These are phyloP conservation scores for Neonectria punicea DNA, from an alignment of 2,329 filamentous ascomycete species.

Conservation along the genomic window DNA sequence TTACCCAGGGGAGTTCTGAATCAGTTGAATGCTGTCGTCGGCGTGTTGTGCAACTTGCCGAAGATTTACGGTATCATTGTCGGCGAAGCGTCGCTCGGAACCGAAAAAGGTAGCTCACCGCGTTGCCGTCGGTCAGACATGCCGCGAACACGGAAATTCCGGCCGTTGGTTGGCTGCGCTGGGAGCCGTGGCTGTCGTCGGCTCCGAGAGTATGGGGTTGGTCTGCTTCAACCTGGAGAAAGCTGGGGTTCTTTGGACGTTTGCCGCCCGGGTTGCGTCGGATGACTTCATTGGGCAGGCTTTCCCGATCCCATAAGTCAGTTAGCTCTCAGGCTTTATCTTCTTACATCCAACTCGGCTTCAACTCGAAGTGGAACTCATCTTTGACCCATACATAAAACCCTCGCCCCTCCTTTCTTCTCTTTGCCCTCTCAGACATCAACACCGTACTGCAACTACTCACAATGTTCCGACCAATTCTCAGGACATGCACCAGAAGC, in stretches of 20 bases:
- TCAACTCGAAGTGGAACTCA: conserved; percentile 13
- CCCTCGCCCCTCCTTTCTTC: neutral
- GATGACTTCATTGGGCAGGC: conserved; percentile 44
- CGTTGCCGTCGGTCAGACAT: neutral
- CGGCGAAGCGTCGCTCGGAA: conserved; percentile 13
- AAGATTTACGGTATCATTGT: neutral
- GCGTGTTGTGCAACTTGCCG: conserved; percentile 15
- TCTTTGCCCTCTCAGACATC: neutral
- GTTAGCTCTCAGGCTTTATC: conserved; percentile 23
- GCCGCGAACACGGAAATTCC: neutral
- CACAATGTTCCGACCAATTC: conserved; percentile 47
- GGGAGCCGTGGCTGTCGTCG: conserved; percentile 28
- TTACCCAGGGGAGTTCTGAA: conserved; percentile 5
- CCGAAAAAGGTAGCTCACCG: conserved; percentile 15
- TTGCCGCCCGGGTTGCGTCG: conserved; percentile 44
- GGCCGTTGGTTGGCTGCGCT: conserved; percentile 14
- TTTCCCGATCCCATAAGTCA: conserved; percentile 33
- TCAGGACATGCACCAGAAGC: conserved; percentile 44
- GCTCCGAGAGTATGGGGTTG: conserved; percentile 30
- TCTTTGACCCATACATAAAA: conserved; percentile 11
- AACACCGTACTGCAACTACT: neutral
- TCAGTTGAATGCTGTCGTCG: conserved; percentile 9
- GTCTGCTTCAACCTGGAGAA: conserved; percentile 27
- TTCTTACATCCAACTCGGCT: conserved; percentile 25
- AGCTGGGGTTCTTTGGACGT: conserved; percentile 37